Conservation (phyloP, 2,329 filamentous ascomycete genomes). For the Blumeria hordei region DNA sequence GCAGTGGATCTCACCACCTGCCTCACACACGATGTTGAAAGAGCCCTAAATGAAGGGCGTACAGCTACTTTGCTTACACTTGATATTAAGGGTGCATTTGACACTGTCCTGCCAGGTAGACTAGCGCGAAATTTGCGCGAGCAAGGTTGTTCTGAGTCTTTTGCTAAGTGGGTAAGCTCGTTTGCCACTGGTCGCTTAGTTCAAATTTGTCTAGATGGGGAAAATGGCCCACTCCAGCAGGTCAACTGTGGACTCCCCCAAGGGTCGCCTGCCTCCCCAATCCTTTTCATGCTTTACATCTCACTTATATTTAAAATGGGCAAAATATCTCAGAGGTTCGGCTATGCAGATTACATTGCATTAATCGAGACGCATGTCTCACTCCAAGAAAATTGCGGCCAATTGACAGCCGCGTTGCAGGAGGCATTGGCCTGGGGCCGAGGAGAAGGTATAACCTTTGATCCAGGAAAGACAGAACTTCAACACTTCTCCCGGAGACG, state of each 20-base stretch:
- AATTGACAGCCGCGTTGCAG: background rate
- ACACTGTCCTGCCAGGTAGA: background rate
- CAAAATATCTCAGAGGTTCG: background rate
- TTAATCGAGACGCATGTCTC: background rate
- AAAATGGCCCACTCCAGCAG: background rate
- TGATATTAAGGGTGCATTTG: background rate
- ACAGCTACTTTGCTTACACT: background rate
- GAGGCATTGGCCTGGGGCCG: background rate
- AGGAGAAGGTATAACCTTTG: background rate
- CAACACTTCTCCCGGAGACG: background rate
- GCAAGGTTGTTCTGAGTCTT: background rate
- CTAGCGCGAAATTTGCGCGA: background rate
- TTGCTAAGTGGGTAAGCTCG: background rate
- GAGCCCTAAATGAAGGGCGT: background rate
- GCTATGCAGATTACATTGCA: background rate
- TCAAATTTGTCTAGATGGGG: background rate
- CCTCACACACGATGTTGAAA: background rate
- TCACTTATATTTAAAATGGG: background rate
- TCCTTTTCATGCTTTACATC: background rate
- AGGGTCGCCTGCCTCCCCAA: background rate
- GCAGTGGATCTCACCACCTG: background rate
- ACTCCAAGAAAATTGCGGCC: background rate
- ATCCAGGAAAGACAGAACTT: background rate
- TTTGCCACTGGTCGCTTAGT: background rate
- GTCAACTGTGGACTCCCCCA: background rate